phyloP scores from a whole-genome alignment of 2,329 filamentous ascomycete species.

The Didymella pomorum region DNA sequence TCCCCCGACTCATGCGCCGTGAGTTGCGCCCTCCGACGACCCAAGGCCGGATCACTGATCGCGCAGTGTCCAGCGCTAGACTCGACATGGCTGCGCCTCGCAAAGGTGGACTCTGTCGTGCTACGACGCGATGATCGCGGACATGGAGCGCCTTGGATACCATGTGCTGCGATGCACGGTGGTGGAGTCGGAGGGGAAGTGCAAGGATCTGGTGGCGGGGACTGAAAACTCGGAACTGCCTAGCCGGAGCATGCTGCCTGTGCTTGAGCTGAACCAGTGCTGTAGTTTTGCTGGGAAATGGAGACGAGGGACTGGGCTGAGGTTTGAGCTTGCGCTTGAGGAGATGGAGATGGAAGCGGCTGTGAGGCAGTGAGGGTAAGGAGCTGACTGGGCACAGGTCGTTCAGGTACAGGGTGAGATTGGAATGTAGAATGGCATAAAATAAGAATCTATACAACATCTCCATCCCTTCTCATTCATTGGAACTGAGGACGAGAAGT shows the following conservation, averaged over 20 bases:
- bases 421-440: no score
- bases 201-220: background rate
- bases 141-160: background rate
- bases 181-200: background rate
- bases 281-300: conserved; percentile 3
- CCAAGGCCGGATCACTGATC: no score
- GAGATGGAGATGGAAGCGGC: background rate
- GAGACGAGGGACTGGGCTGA: background rate
- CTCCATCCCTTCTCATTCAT: no score
- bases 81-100: background rate
- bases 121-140: background rate
- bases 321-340: background rate
- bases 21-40: background rate
- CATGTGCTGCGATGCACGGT: background rate
- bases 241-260: background rate
- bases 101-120: background rate
- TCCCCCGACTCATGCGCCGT: background rate
- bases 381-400: no score
- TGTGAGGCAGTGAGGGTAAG: background rate
- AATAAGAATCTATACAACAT: no score
- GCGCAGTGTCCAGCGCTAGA: background rate
- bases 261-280: background rate
- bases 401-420: no score
- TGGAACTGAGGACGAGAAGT: no score
- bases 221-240: background rate